A percentile compares a stretch with the other conserved stretches of the same genome.
phyloP scores from a whole-genome alignment of 2,329 filamentous ascomycete species.

The Rutstroemia sp. region DNA sequence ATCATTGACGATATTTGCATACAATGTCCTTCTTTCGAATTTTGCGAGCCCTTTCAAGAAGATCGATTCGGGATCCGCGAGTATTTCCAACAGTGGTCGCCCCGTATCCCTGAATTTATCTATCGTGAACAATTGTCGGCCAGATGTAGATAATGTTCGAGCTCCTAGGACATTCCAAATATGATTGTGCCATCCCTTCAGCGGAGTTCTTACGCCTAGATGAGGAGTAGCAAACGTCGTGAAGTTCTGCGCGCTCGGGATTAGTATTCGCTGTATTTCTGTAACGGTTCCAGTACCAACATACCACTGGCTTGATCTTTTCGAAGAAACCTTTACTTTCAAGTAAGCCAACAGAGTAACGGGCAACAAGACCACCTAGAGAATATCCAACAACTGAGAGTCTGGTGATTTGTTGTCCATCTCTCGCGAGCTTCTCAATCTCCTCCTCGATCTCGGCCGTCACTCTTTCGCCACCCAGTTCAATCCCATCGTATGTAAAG shows the following conservation, averaged over 20 bases:
- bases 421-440: conserved; percentile 45
- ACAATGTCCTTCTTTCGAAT: conserved; percentile 72
- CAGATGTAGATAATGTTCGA: conserved; percentile 72
- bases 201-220: conserved; percentile 65
- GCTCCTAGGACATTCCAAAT: conserved; percentile 82
- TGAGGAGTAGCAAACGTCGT: conserved; percentile 86
- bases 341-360: conserved; percentile 80
- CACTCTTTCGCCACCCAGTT: conserved; percentile 59
- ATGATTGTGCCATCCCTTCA: conserved; percentile 57
- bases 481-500: conserved; percentile 65
- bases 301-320: conserved; percentile 67
- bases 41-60: conserved; percentile 72
- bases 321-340: conserved; percentile 76
- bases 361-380: conserved; percentile 75
- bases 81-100: conserved; percentile 69
- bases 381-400: conserved; percentile 88
- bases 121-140: conserved; percentile 78
- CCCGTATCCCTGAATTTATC: conserved; percentile 79
- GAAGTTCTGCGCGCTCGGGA: conserved; percentile 57
- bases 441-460: conserved; percentile 61
- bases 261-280: neutral
- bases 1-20: conserved; percentile 85
- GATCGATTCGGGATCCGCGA: conserved; percentile 77
- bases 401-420: conserved; percentile 68
- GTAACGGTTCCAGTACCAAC: conserved; percentile 13